Evolutionary conservation across 73 alveolate genomes (phyloP).

Genomic region (Breviolum minutum): DNA sequence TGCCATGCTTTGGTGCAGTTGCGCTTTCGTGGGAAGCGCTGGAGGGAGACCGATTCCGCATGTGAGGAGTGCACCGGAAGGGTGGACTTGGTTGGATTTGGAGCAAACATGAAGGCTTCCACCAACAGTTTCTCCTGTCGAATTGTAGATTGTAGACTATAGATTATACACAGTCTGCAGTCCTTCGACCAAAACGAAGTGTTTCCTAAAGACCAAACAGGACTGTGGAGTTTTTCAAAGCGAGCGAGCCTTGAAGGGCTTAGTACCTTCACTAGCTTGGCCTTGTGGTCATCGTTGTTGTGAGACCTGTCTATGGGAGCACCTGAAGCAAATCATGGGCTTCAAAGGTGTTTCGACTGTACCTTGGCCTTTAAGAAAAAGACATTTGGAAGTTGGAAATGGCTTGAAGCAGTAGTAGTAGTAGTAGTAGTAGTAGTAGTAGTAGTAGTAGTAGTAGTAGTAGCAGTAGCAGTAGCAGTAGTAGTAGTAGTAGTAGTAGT

Average conservation of each 20-base stretch:
- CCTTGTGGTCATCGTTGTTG: slow-evolving; percentile 66
- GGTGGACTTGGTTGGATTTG: background rate
- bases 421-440: background rate
- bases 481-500: background rate
- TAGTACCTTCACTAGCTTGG: slow-evolving; percentile 29
- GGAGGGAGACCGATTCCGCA: background rate
- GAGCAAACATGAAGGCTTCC: too few relatives aligned
- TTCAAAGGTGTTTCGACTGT: slow-evolving; percentile 40
- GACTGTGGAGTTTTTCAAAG: background rate
- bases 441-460: background rate
- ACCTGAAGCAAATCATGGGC: background rate
- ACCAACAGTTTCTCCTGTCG: too few relatives aligned
- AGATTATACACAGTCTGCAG: background rate
- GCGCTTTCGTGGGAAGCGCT: slow-evolving; percentile 69
- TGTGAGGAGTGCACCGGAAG: slow-evolving; percentile 22
- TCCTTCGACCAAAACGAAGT: background rate
- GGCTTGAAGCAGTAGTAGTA: too few relatives aligned
- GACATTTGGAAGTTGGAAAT: background rate
- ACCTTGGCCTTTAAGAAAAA: background rate
- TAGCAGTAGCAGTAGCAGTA: too few relatives aligned
- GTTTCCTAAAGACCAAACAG: background rate
- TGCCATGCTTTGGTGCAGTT: slow-evolving; percentile 44
- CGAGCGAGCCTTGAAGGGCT: slow-evolving; percentile 6
- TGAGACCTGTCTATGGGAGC: slow-evolving; percentile 38
- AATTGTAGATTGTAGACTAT: background rate